Evolutionary conservation across 495 filamentous ascomycete genomes (phyloP).

Genomic region (Penicillium taxi): DNA sequence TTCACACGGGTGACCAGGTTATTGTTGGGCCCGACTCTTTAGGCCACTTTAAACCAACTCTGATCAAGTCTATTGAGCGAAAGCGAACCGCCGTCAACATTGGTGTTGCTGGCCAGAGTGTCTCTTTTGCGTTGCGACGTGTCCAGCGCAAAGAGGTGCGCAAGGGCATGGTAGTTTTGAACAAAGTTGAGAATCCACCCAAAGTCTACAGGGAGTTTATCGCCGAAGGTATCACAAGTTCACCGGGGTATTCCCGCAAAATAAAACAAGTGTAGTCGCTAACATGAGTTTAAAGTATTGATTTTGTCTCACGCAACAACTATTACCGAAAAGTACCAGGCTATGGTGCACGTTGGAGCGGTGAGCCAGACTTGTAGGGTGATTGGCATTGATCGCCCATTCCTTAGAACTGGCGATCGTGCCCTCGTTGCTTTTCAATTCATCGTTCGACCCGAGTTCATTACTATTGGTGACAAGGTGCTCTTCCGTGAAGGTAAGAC

Average conservation of each 20-base stretch:
- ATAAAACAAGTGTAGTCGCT: conserved; percentile 4
- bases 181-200: conserved; percentile 62
- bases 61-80: conserved; percentile 86
- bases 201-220: conserved; percentile 91
- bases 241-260: no score
- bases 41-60: conserved; percentile 85
- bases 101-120: conserved; percentile 85
- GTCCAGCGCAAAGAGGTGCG: conserved; percentile 87
- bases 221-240: conserved; percentile 58
- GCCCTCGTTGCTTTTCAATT: conserved; percentile 91
- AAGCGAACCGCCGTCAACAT: conserved; percentile 88
- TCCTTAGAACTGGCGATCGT: conserved; percentile 88
- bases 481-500: conserved; percentile 93
- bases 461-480: conserved; percentile 79
- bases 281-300: conserved; percentile 51
- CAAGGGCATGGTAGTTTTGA: conserved; percentile 96
- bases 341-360: conserved; percentile 95
- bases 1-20: conserved; percentile 85
- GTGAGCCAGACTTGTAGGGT: conserved; percentile 94
- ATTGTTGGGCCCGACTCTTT: conserved; percentile 87
- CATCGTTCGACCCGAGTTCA: conserved; percentile 91
- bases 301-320: conserved; percentile 97
- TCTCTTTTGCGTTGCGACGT: conserved; percentile 81
- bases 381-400: conserved; percentile 94
- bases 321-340: conserved; percentile 95